Evolutionary conservation across 106 monocot genomes (phyloP), one percentile per base, ranked within the genome.

Genomic region (Dioscorea dumetorum): DNA sequence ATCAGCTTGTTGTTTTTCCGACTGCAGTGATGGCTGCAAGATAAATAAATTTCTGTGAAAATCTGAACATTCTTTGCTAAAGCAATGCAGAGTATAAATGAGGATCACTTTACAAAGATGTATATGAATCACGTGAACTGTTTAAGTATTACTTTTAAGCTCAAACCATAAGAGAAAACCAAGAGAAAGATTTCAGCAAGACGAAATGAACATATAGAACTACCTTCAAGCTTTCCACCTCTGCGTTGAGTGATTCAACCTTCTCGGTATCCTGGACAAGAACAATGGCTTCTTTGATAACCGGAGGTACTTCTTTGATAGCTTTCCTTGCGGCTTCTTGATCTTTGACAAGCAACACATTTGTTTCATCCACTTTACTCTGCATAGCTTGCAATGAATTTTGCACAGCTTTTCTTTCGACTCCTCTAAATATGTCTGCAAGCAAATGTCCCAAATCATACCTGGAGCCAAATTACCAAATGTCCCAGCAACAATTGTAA

Each of bases 391-490:
- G 82, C 67, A 90, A 67, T 21, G 85, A 83, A 28, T 69, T 82
- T 33, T 85, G 85, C n/a, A n/a, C 35, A 90, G 63, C 72, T 90
- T 90, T 41, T 53, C 81, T 74, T 89, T 89, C 65, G 88, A 76
- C 74, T 90, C 89, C 82, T 90, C 89, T 67, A 85, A 58, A 56
- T 85, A 82, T 32, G 77, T 76, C 89, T 90, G 79, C 58, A 73
- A 60, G n/a, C 53, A 68, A n/a, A n/a, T n/a, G 3, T 41, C 41
- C 28, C 33, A 16, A 57, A 7, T 6, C 74, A 58, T 84, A 97
- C 95, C 95, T 86, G 95, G 95, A 73, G 95, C 95, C 57, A 97
- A 80, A 76, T 97, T 91, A 64, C 95, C 95, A 82, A 97, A 97
- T 63, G 95, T 97, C 72, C 95, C 95, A 32, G 95, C 95, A 71